Evolutionary conservation across 331 rosid genomes (phyloP).

Genomic region (Dryas integrifolia): DNA sequence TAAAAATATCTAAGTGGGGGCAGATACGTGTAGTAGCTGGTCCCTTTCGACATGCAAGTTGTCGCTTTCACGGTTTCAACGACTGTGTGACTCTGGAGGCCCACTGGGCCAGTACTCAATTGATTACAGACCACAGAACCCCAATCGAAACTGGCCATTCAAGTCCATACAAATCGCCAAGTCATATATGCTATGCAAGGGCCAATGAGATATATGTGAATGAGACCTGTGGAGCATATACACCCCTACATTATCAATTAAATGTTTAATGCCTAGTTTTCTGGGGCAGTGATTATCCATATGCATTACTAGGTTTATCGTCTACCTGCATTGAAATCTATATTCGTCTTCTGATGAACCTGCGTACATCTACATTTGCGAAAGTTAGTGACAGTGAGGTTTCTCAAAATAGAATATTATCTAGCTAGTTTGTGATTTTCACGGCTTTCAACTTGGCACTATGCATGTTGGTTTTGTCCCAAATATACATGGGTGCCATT

Average conservation of each 20-base stretch:
- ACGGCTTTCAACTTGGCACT: background rate
- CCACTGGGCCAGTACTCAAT: background rate
- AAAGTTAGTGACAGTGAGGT: background rate
- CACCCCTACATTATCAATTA: no score
- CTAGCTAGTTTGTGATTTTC: background rate
- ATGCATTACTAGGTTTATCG: no score
- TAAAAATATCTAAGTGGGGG: background rate
- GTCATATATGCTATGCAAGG: background rate
- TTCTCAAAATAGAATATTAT: conserved; percentile 4
- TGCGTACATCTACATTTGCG: no score
- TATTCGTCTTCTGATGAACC: no score
- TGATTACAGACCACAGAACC: conserved; percentile 3
- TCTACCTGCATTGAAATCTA: no score
- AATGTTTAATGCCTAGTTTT: no score
- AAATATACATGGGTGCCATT: background rate
- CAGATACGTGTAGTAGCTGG: background rate
- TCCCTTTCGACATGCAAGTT: conserved; percentile 6
- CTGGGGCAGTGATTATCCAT: no score
- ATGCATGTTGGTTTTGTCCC: background rate
- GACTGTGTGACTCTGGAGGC: background rate
- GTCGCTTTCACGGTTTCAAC: background rate
- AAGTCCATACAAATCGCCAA: conserved; percentile 7
- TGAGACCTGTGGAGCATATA: background rate
- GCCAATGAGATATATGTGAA: background rate
- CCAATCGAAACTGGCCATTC: conserved; percentile 1